Evolutionary conservation across 148 eudicot species (phyloP), one percentile per base, ranked within the genome.

Genomic region (Rhododendron henanense): DNA sequence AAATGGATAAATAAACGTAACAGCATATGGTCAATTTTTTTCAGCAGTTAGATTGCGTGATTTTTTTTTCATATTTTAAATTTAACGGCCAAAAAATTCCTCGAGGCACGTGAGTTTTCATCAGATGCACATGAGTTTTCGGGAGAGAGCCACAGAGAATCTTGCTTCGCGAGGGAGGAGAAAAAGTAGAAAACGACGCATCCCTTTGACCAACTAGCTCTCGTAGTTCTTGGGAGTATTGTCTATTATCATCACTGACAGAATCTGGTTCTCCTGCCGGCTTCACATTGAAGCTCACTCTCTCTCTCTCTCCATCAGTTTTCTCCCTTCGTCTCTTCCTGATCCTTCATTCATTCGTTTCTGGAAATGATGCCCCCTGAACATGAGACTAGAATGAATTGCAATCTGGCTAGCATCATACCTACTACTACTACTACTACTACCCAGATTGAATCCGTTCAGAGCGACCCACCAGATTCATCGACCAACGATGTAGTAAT

Each of bases 61-160:
- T 41, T 41, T 6, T 41, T 41, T 41, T 41, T 41, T 41, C 6
- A 41, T 41, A 41, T 41, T 41, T 41, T 6, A 41, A 41, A 41
- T 41, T 6, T 6, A 41, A 41, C 45, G 1, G 0, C 45, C 1
- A 0, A 6, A 41, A 5, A 41, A 41, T 0, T 41, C 0, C 8
- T 41, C 0, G 0, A 39, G 44, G 0, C 44, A 39, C 6, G 7
- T 41, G 45, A 6, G 8, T 41, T 41, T 6, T 41, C 8, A 6
- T 7, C 45, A 6, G 0, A 41, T 6, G 45, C 45, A 41, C 6
- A 41, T 6, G 8, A 41, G 0, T 41, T 41, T 41, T 41, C 8
- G 45, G 1, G 7, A 41, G 45, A 41, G 1, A 41, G 45, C 45
- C 45, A 41, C 6, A 41, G 7, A 41, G 45, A 41, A 41, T 41